Evolutionary conservation across 352 stramenopile genomes (phyloP), one percentile per base, ranked within the genome.

Genomic region (Pythium coloratum): DNA sequence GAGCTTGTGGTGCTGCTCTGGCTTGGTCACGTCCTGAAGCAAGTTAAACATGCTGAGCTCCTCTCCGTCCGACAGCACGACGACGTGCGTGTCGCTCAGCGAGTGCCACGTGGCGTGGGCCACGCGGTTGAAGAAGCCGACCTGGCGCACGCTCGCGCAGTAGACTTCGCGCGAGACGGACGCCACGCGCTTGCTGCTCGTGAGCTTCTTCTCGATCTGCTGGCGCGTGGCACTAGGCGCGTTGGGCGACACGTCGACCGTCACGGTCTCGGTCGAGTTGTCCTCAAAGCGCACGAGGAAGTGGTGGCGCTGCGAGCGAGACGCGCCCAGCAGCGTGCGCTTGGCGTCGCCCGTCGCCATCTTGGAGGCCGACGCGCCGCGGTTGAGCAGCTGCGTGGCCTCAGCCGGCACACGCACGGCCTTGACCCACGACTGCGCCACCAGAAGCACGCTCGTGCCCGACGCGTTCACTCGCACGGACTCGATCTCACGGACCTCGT

Each of bases 31-130:
- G 60, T 91, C 84, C 34, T 86, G 76, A 14, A 72, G 64, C 24
- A 84, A 76, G 69, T 90, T 88, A 53, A 91, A 91, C 18, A 94
- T 61, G 26, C 74, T 70, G n/a, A 94, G 59, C 67, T 94, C 86
- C 46, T 94, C 86, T 0, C 77, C 81, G 59, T 92, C 84, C 28
- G 81, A 90, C 32, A 94, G 74, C 58, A 90, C 78, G 24, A 88
- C 80, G n/a, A 93, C 20, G 57, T 94, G 86, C 33, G 59, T 67
- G 71, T 91, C 80, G 60, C 84, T 92, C 10, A 92, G 76, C 24
- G 84, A 80, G 49, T 94, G 84, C 86, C 86, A 94, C 32, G 76
- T 70, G 1, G 72, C 82, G 47, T 92, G 78, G 30, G 71, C 66
- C 47, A 91, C 79, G 49, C 65, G 78, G 26, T 71, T 69, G 47